These are phyloP conservation scores for Fistulifera solaris DNA, from an alignment of 108 stramenopile genomes.

Conservation along the genomic window DNA sequence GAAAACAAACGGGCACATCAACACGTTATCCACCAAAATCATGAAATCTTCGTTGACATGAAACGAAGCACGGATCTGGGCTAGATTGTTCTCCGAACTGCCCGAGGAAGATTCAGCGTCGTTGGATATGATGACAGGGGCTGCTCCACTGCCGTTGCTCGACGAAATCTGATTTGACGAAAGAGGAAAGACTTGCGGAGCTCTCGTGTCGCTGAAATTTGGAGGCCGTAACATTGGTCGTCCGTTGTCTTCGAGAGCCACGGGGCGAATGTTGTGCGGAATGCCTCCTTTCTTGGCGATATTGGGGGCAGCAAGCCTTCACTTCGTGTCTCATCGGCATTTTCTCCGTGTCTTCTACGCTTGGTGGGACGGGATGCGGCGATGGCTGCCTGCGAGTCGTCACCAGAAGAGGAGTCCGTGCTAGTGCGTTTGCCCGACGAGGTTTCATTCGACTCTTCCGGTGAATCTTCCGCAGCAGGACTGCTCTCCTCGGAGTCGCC, in stretches of 20 bases:
- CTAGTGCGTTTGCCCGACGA: slow-evolving; percentile 48
- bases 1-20: slow-evolving; percentile 81
- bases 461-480: slow-evolving; percentile 37
- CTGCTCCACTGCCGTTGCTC: background rate
- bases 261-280: slow-evolving; percentile 46
- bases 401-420: slow-evolving; percentile 60
- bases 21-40: slow-evolving; percentile 54
- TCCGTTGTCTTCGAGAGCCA: slow-evolving; percentile 16
- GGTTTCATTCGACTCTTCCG: slow-evolving; percentile 22
- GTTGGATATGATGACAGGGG: background rate
- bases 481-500: slow-evolving; percentile 35
- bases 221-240: slow-evolving; percentile 28
- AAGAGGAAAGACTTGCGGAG: slow-evolving; percentile 39
- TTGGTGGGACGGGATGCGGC: slow-evolving; percentile 21
- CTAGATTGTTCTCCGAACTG: background rate
- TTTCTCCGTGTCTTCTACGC: slow-evolving; percentile 21
- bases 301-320: slow-evolving; percentile 34
- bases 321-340: background rate
- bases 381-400: slow-evolving; percentile 33
- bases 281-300: slow-evolving; percentile 76
- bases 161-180: slow-evolving; percentile 2
- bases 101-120: slow-evolving; percentile 6
- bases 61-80: slow-evolving; percentile 41
- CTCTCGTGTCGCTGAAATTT: slow-evolving; percentile 1
- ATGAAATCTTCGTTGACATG: slow-evolving; percentile 79